A percentile compares a stretch with the other conserved stretches of the same genome.
Evolutionary conservation across 1,284 basidiomycete genomes (phyloP).

Genomic region (Tranzscheliella williamsii): DNA sequence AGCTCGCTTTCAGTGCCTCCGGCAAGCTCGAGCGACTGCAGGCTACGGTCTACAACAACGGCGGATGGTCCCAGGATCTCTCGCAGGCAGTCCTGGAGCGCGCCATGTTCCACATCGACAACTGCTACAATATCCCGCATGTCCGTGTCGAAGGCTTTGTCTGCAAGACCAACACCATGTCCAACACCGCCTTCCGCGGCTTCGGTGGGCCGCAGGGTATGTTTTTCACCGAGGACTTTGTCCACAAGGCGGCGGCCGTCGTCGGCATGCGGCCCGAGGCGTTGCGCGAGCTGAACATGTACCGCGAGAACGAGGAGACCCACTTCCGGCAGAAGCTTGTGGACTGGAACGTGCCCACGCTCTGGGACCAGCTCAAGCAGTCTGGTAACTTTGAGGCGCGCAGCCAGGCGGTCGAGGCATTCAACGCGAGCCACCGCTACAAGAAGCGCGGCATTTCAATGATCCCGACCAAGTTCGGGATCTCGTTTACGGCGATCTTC

Average conservation of each 20-base stretch:
- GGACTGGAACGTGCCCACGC: slow-evolving; percentile 61
- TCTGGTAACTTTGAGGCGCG: slow-evolving; percentile 52
- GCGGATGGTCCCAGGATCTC: slow-evolving; percentile 60
- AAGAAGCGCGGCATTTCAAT: slow-evolving; percentile 60
- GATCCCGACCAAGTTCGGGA: slow-evolving; percentile 61
- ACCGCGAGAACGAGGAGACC: slow-evolving; percentile 58
- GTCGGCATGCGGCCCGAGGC: slow-evolving; percentile 58
- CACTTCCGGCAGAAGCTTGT: slow-evolving; percentile 59
- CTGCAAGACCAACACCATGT: slow-evolving; percentile 62
- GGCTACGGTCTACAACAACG: slow-evolving; percentile 60
- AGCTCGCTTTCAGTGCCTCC: slow-evolving; percentile 55
- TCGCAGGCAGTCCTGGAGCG: slow-evolving; percentile 61
- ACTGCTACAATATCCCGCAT: slow-evolving; percentile 55
- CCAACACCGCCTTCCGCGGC: slow-evolving; percentile 62
- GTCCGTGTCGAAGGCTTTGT: slow-evolving; percentile 57
- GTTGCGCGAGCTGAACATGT: slow-evolving; percentile 59
- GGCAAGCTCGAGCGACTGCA: slow-evolving; percentile 59
- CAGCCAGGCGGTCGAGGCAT: slow-evolving; percentile 51
- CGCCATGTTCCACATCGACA: slow-evolving; percentile 60
- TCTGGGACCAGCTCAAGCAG: slow-evolving; percentile 50
- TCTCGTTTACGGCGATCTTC: slow-evolving; percentile 58
- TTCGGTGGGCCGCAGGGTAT: slow-evolving; percentile 62
- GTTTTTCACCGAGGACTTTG: slow-evolving; percentile 58
- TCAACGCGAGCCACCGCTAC: slow-evolving; percentile 58
- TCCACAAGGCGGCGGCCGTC: slow-evolving; percentile 56